Conservation (phyloP, 805 yeast species). For the Lipomyces yamanashiensis region DNA sequence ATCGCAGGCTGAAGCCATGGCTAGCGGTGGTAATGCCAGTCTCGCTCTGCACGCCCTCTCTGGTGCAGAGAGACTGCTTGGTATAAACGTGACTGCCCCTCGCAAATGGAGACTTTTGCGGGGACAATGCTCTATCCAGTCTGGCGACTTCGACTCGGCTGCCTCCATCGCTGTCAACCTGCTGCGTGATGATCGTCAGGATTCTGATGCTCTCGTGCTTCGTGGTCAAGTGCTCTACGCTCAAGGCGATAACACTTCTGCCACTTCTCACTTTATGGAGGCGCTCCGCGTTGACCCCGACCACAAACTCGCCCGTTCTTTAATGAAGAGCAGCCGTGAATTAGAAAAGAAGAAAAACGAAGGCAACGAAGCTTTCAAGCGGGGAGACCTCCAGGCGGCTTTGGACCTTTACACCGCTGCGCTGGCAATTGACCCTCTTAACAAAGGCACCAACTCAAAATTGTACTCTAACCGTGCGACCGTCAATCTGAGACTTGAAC, state of each 20-base stretch:
- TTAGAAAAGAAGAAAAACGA: conserved; percentile 47
- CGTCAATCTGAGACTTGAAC: conserved; percentile 76
- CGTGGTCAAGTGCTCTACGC: conserved; percentile 47
- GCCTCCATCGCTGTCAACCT: conserved; percentile 46
- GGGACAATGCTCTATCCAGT: conserved; percentile 40
- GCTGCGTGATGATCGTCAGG: conserved; percentile 45
- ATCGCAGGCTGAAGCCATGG: conserved; percentile 44
- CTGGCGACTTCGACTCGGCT: conserved; percentile 47
- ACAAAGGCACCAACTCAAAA: conserved; percentile 53
- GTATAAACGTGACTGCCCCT: conserved; percentile 45
- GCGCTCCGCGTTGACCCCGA: conserved; percentile 52
- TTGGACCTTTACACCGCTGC: conserved; percentile 75
- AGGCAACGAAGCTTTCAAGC: conserved; percentile 76
- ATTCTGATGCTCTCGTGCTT: conserved; percentile 49
- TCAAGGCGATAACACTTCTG: conserved; percentile 48
- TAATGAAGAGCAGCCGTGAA: conserved; percentile 44
- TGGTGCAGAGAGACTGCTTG: conserved; percentile 47
- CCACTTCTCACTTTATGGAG: conserved; percentile 47
- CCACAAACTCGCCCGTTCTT: conserved; percentile 44
- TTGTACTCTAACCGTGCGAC: conserved; percentile 88
- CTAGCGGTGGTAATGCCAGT: conserved; percentile 38
- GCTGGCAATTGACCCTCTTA: conserved; percentile 62
- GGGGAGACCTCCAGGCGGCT: conserved; percentile 67
- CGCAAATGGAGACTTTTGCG: conserved; percentile 45
- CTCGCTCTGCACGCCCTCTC: conserved; percentile 47